These are phyloP conservation scores for Nicotiana tabacum DNA, from an alignment of 257 asterid species.

Conservation along the genomic window DNA sequence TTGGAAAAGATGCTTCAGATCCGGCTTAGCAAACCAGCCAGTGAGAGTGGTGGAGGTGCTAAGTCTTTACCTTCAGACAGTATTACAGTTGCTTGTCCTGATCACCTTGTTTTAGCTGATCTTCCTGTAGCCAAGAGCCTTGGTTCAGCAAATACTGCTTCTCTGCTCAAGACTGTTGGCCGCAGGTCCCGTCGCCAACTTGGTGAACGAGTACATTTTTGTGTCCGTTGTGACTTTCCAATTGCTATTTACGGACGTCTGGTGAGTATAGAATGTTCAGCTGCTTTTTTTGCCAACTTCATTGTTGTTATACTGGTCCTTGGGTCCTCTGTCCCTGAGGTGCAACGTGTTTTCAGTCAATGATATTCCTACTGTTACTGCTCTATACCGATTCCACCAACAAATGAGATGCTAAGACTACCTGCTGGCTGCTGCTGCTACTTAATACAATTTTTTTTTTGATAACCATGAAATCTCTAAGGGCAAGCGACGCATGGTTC, in stretches of 20 bases:
- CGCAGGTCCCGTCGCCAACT: slow-evolving; percentile 94
- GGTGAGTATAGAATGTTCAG: slow-evolving; percentile 33
- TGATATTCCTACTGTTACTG: background rate
- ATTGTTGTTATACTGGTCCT: background rate
- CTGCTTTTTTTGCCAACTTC: background rate
- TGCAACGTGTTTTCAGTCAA: background rate
- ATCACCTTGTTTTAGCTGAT: slow-evolving; percentile 89
- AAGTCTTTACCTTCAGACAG: slow-evolving; percentile 54
- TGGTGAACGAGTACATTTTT: slow-evolving; percentile 91
- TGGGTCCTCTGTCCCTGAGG: background rate
- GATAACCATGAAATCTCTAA: no score
- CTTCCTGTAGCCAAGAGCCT: slow-evolving; percentile 94
- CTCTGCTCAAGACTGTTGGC: slow-evolving; percentile 65
- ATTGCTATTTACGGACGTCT: slow-evolving; percentile 92
- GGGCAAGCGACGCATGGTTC: no score
- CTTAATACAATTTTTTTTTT: background rate
- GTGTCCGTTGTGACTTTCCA: slow-evolving; percentile 85
- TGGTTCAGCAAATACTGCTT: slow-evolving; percentile 52
- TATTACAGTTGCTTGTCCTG: slow-evolving; percentile 97
- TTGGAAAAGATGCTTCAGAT: slow-evolving; percentile 76
- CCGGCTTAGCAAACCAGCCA: slow-evolving; percentile 85
- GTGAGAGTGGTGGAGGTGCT: slow-evolving; percentile 55
- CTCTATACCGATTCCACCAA: background rate
- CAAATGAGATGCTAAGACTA: background rate
- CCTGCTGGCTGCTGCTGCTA: background rate